These are phyloP conservation scores for Coniochaeta sp. DNA, from an alignment of 2,329 filamentous ascomycete species.

Conservation along the genomic window DNA sequence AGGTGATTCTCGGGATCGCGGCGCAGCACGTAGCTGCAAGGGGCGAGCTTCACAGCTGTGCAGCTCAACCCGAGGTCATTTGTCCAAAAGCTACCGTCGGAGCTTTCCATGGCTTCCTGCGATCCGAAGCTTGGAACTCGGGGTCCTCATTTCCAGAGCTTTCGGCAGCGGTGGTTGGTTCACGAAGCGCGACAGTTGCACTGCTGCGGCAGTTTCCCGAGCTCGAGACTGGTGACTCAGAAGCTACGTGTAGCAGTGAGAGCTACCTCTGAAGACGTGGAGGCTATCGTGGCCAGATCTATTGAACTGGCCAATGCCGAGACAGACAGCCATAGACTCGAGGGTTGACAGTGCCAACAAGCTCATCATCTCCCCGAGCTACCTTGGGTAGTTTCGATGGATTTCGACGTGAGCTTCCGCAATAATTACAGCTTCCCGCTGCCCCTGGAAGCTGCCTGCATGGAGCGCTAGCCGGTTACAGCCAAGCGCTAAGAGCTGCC, in stretches of 20 bases:
- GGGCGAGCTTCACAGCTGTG: no score
- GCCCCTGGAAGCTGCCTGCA: conserved; percentile 1
- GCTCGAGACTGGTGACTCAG: background rate
- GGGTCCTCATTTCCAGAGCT: conserved; percentile 1
- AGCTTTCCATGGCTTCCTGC: no score
- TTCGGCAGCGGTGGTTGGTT: background rate
- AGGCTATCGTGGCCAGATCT: background rate
- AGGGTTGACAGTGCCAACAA: background rate
- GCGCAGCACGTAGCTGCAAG: no score
- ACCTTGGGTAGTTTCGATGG: background rate
- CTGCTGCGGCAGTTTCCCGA: no score
- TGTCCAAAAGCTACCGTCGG: no score
- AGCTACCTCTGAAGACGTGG: background rate
- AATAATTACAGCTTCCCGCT: background rate
- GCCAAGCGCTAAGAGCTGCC: background rate
- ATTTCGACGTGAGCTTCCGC: background rate
- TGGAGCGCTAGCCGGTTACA: background rate
- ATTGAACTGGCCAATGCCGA: background rate
- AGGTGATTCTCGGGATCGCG: no score
- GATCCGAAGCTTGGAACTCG: no score
- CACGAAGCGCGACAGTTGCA: background rate
- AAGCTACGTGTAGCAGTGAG: background rate
- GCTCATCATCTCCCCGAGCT: background rate
- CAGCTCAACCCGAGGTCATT: no score
- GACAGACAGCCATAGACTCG: background rate